Conservation (phyloP, 177 flowering plant species). For the Vitis hybrid region DNA sequence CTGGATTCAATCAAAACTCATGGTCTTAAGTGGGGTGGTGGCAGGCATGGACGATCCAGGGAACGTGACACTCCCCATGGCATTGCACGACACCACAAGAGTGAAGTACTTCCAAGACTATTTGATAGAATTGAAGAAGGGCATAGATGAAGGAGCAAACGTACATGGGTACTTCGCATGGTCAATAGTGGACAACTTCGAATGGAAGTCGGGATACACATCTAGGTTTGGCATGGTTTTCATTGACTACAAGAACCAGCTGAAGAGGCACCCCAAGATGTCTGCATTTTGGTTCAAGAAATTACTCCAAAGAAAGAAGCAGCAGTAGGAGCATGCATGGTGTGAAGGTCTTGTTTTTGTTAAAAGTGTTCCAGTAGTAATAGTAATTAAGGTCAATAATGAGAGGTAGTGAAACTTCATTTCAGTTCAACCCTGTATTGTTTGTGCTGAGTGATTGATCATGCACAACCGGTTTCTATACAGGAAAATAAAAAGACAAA, state of each 20-base stretch:
- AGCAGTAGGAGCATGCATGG: neutral
- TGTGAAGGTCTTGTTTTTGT: too few relatives aligned
- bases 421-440: too few relatives aligned
- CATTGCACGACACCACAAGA: conserved; percentile 47
- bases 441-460: too few relatives aligned
- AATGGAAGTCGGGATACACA: conserved; percentile 70
- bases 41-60: conserved; percentile 80
- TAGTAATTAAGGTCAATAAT: too few relatives aligned
- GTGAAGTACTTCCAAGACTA: conserved; percentile 53
- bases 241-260: conserved; percentile 41
- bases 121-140: conserved; percentile 46
- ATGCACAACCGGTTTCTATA: too few relatives aligned
- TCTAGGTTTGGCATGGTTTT: conserved; percentile 68
- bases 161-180: conserved; percentile 71
- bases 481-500: too few relatives aligned
- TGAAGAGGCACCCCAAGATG: conserved; percentile 66
- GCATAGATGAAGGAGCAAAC: conserved; percentile 62
- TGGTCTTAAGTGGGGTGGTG: neutral
- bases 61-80: conserved; percentile 43
- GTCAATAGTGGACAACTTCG: conserved; percentile 76
- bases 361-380: too few relatives aligned
- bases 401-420: too few relatives aligned
- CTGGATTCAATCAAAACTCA: neutral
- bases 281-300: conserved; percentile 70
- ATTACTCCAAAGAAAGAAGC: conserved; percentile 29